Conservation (phyloP, 2,329 filamentous ascomycete genomes). For the Scleromitrula shiraiana region DNA sequence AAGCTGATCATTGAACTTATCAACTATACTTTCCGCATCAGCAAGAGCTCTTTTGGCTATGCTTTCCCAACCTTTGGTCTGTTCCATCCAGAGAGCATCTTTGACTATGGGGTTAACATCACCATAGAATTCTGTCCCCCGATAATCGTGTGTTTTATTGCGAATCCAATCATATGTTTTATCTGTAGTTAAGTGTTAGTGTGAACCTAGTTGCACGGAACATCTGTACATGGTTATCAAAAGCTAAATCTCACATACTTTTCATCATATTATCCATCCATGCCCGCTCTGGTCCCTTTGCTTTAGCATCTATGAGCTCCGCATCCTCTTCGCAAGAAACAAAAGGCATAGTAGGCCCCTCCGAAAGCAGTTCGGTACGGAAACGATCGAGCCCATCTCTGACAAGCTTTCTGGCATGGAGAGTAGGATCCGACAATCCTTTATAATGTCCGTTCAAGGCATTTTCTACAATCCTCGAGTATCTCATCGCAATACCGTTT, state of each 20-base stretch:
- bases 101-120: constrained; percentile 15
- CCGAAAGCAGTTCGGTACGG: neutral
- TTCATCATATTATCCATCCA: constrained; percentile 8
- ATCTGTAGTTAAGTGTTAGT: neutral
- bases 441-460: neutral
- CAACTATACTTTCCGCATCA: constrained; percentile 11
- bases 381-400: neutral
- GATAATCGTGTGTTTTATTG: constrained; percentile 9
- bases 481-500: constrained; percentile 1
- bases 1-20: constrained; percentile 7
- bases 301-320: neutral
- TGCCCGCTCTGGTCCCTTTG: neutral
- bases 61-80: constrained; percentile 11
- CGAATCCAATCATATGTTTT: constrained; percentile 15
- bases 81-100: constrained; percentile 13
- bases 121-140: constrained; percentile 12
- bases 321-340: constrained; percentile 8
- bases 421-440: neutral
- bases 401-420: neutral
- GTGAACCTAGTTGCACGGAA: neutral
- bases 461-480: neutral
- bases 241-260: neutral
- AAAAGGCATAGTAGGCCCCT: neutral
- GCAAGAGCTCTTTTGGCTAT: constrained; percentile 9
- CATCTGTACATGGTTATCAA: neutral